phyloP scores from a whole-genome alignment of 805 yeast genomes.

The Debaryomyces maramus region DNA sequence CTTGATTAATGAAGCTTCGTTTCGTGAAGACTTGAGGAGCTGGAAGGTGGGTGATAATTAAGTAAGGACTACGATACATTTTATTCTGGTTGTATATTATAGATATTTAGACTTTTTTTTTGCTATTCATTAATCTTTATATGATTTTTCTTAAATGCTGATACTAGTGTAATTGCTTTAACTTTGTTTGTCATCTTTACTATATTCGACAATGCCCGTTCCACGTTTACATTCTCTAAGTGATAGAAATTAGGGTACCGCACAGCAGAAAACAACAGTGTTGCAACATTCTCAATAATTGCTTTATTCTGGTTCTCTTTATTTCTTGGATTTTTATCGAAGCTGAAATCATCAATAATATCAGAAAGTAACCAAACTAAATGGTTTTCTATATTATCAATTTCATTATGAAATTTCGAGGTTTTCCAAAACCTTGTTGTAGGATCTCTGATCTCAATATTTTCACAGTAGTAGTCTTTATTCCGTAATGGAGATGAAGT shows the following conservation, averaged over 20 bases:
- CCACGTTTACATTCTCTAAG: neutral
- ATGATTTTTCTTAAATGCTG: too few relatives aligned
- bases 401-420: neutral
- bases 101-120: neutral
- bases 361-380: neutral
- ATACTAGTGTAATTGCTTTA: neutral
- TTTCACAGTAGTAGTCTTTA: neutral
- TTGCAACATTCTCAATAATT: too few relatives aligned
- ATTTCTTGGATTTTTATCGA: neutral
- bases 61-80: neutral
- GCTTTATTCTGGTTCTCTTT: too few relatives aligned
- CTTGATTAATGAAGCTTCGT: conserved; percentile 35
- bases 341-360: neutral
- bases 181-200: neutral
- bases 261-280: too few relatives aligned
- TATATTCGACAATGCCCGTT: neutral
- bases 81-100: neutral
- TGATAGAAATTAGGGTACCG: neutral
- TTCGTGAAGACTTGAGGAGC: conserved; percentile 38
- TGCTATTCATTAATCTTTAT: too few relatives aligned
- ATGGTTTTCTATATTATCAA: conserved; percentile 2
- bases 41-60: conserved; percentile 23
- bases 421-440: neutral
- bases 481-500: conserved; percentile 10
- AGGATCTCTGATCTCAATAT: neutral